Percentiles rank a stretch among this genome's conserved stretches.
These are phyloP conservation scores for Gossypium anomalum DNA, from an alignment of 345 rosid species.

Conservation along the genomic window DNA sequence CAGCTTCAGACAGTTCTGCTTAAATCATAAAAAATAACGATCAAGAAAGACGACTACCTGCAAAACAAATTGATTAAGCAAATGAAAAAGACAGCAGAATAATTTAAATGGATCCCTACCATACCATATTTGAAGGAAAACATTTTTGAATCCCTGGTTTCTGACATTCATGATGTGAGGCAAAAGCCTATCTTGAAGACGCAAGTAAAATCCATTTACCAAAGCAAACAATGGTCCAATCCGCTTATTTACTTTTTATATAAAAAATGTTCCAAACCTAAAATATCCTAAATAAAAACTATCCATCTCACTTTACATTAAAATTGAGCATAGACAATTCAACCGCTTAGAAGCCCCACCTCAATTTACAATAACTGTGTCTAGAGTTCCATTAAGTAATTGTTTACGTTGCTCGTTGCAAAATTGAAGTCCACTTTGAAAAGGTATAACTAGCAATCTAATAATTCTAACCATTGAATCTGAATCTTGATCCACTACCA, in stretches of 20 bases:
- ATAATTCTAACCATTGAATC: neutral
- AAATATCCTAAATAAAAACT: neutral
- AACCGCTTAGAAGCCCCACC: neutral
- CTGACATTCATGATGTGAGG: neutral
- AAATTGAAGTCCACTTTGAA: neutral
- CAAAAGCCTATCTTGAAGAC: neutral
- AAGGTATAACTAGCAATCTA: neutral
- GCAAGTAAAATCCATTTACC: neutral
- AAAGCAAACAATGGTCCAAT: neutral
- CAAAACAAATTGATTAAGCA: neutral
- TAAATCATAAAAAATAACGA: neutral
- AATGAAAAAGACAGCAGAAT: neutral
- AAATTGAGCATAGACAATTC: slow-evolving; percentile 2
- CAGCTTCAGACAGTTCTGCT: neutral
- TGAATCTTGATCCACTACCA: slow-evolving; percentile 1
- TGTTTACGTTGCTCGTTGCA: neutral
- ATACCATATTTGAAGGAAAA: neutral
- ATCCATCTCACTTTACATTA: neutral
- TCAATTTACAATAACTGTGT: neutral
- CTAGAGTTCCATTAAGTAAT: neutral
- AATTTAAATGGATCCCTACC: neutral
- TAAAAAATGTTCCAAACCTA: neutral
- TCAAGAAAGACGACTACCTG: neutral
- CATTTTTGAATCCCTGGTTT: neutral
- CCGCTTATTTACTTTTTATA: neutral